Evolutionary conservation across 2,329 filamentous ascomycete species (phyloP), one percentile per base, ranked within the genome.

Genomic region (Coniochaeta hoffmannii): DNA sequence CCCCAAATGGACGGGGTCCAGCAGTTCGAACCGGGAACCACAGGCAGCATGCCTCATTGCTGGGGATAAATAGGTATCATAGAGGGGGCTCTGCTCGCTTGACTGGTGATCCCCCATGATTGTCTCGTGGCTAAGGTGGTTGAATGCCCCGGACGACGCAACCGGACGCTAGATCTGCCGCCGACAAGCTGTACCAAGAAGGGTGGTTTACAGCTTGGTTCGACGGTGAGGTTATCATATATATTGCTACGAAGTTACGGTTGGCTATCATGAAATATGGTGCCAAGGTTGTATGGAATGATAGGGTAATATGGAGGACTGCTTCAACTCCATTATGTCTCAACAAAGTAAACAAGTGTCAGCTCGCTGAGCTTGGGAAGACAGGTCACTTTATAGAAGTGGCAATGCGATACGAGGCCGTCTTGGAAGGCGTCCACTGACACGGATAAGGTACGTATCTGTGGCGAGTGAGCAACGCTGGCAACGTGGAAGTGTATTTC

Each of bases 101-200:
- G 41, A n/a, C 22, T 46, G 41, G 41, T 46, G 41, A 15, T 28
- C 11, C 11, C 41, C 41, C n/a, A n/a, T n/a, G n/a, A n/a, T n/a
- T n/a, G n/a, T n/a, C n/a, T n/a, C 41, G 24, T 46, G 41, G 41
- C 41, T 46, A 46, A 46, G 41, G 41, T 46, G 41, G 41, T 46
- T 46, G 41, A 46, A 46, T 46, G 19, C 9, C 22, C 41, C 41
- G 24, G 41, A 46, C 41, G 5, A 46, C n/a, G 3, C 41, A 46
- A 19, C 41, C 41, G 41, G 41, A 15, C 41, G 22, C 41, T 17
- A 46, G 41, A 28, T 46, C 19, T 46, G 4, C 9, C 10, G 22
- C 41, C 41, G 41, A 44, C 3, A 2, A n/a, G 8, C 24, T 46
- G 2, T 46, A 46, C 41, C 19, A 46, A 26, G 41, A 28, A 12